A percentile compares a stretch with the other conserved stretches of the same genome.
These are phyloP conservation scores for Solanum piurae DNA, from an alignment of 257 asterid genomes.

Conservation along the genomic window DNA sequence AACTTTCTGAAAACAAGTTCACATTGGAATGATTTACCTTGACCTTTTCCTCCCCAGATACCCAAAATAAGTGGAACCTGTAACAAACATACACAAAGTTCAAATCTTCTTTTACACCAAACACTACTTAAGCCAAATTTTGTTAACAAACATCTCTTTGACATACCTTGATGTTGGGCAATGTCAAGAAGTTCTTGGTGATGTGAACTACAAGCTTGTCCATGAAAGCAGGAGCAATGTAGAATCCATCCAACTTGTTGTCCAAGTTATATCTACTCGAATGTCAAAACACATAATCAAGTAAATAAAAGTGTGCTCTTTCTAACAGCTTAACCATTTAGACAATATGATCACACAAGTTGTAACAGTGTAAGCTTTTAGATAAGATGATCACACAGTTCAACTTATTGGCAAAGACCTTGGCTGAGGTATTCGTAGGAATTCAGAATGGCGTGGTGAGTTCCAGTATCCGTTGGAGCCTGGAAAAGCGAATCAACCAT, in stretches of 20 bases:
- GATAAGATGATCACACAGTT: not conserved
- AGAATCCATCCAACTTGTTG: conserved; percentile 26
- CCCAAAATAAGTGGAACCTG: conserved; percentile 39
- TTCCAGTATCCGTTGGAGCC: conserved; percentile 34
- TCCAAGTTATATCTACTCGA: conserved; percentile 3
- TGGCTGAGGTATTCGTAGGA: conserved; percentile 25
- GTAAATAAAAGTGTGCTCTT: not conserved
- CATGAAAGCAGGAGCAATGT: conserved; percentile 45
- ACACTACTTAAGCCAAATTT: not conserved
- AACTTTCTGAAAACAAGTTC: conserved; percentile 37
- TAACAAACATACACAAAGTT: not conserved
- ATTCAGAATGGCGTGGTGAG: conserved; percentile 23
- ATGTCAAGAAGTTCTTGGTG: conserved; percentile 23
- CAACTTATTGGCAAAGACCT: conserved; percentile 31
- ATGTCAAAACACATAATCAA: not conserved
- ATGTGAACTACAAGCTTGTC: conserved; percentile 37
- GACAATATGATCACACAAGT: not conserved
- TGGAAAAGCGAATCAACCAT: conserved; percentile 33
- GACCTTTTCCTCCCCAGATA: conserved; percentile 50
- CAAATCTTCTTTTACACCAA: not conserved
- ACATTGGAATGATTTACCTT: conserved; percentile 39
- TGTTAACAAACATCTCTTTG: not conserved
- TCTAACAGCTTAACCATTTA: not conserved
- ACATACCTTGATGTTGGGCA: conserved; percentile 32
- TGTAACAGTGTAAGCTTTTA: not conserved